A percentile compares a stretch with the other conserved stretches of the same genome.
phyloP scores from a whole-genome alignment of 2,329 filamentous ascomycete genomes.

The Allantophomopsis cytisporea region DNA sequence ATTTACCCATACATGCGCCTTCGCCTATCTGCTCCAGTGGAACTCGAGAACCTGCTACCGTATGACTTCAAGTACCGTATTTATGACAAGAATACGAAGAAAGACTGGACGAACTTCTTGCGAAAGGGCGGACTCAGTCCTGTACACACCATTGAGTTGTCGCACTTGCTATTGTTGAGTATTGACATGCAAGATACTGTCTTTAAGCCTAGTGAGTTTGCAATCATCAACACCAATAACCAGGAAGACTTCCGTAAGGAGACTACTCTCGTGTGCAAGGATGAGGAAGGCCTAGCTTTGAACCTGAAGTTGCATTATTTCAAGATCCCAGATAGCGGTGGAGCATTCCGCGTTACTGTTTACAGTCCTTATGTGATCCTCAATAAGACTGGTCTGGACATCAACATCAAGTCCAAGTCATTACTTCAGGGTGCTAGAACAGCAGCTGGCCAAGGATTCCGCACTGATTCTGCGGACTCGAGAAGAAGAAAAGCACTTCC shows the following conservation, averaged over 20 bases:
- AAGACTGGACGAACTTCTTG: conserved; percentile 97
- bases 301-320: conserved; percentile 84
- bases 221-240: conserved; percentile 85
- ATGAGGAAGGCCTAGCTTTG: conserved; percentile 66
- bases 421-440: conserved; percentile 73
- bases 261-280: conserved; percentile 65
- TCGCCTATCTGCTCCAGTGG: conserved; percentile 81
- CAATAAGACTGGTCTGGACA: conserved; percentile 85
- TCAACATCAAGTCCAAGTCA: conserved; percentile 79
- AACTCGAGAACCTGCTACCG: conserved; percentile 85
- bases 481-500: conserved; percentile 65
- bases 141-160: conserved; percentile 92
- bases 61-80: conserved; percentile 99
- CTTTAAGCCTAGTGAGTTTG: conserved; percentile 91
- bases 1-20: conserved; percentile 92
- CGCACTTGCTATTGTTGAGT: conserved; percentile 82
- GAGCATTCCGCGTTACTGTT: conserved; percentile 89
- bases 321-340: conserved; percentile 79
- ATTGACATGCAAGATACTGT: conserved; percentile 94
- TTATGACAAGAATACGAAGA: conserved; percentile 96
- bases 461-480: conserved; percentile 29
- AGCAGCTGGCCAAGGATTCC: conserved; percentile 67
- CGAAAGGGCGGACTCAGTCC: conserved; percentile 94
- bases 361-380: conserved; percentile 91
- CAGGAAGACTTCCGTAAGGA: conserved; percentile 85